These are phyloP conservation scores for Myxozyma monticola DNA, from an alignment of 805 yeast genomes.

Conservation along the genomic window DNA sequence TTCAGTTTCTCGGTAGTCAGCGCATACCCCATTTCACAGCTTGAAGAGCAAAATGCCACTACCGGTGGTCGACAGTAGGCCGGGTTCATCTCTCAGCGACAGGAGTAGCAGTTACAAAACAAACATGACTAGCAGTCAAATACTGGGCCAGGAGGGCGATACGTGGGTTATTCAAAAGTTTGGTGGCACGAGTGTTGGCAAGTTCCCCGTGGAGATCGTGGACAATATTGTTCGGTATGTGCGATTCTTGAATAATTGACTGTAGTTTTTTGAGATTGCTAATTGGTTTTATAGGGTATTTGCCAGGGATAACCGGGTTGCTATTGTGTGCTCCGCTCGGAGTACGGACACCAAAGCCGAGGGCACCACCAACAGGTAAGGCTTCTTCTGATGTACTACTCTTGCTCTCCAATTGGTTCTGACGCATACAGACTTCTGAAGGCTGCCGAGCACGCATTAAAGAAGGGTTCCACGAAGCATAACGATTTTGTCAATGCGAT, in stretches of 20 bases:
- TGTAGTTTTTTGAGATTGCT: not conserved
- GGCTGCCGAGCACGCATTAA: conserved; percentile 67
- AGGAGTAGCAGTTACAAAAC: conserved; percentile 6
- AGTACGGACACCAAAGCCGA: conserved; percentile 88
- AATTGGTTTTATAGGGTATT: conserved; percentile 48
- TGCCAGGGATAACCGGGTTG: conserved; percentile 61
- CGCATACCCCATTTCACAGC: no score
- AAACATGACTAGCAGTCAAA: conserved; percentile 18
- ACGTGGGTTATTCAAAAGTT: conserved; percentile 85
- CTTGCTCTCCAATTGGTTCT: not conserved
- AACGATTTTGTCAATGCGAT: conserved; percentile 61
- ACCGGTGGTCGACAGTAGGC: no score
- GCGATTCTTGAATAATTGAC: not conserved
- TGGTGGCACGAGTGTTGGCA: conserved; percentile 97
- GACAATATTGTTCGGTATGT: conserved; percentile 64
- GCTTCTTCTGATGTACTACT: not conserved
- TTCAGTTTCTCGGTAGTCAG: no score
- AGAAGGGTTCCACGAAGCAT: conserved; percentile 53
- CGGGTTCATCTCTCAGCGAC: conserved; percentile 12
- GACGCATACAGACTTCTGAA: conserved; percentile 55
- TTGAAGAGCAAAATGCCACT: no score
- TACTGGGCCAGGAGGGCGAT: conserved; percentile 3
- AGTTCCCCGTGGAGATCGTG: conserved; percentile 82
- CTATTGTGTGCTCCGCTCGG: conserved; percentile 95
- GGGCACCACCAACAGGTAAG: conserved; percentile 77